Conservation (phyloP, 345 rosid species). For the Eucalyptus viminalis region DNA sequence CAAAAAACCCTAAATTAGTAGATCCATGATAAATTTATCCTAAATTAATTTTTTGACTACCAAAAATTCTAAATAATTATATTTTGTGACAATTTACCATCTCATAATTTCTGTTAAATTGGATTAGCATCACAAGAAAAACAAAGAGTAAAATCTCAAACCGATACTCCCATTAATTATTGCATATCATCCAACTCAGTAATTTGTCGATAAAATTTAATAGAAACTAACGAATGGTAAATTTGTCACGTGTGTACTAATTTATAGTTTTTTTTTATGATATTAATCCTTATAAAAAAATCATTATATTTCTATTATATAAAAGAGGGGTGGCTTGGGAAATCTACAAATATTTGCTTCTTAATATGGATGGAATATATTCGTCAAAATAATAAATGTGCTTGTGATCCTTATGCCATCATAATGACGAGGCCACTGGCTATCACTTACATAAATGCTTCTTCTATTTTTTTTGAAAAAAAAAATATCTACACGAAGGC, state of each 20-base stretch:
- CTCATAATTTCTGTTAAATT: accelerated
- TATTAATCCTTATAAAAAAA: background rate
- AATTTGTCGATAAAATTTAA: no score
- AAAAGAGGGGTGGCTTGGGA: accelerated
- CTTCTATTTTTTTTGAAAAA: background rate
- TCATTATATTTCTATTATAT: background rate
- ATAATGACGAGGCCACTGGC: background rate
- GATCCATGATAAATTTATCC: no score
- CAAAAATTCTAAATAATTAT: no score
- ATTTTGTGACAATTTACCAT: no score
- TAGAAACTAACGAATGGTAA: accelerated
- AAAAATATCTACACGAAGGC: background rate
- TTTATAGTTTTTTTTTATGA: no score
- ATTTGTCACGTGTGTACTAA: no score
- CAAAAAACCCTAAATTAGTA: accelerated
- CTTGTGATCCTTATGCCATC: background rate
- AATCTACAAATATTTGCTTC: background rate
- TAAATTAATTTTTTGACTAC: accelerated
- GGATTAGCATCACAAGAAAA: no score
- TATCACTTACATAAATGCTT: background rate
- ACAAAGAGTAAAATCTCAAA: accelerated
- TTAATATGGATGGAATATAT: background rate
- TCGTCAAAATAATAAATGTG: accelerated
- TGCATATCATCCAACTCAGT: accelerated
- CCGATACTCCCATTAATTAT: accelerated